Base-by-base conservation (phyloP, 495 filamentous ascomycete genomes). In the Aspergillus cavernicola region DNA sequence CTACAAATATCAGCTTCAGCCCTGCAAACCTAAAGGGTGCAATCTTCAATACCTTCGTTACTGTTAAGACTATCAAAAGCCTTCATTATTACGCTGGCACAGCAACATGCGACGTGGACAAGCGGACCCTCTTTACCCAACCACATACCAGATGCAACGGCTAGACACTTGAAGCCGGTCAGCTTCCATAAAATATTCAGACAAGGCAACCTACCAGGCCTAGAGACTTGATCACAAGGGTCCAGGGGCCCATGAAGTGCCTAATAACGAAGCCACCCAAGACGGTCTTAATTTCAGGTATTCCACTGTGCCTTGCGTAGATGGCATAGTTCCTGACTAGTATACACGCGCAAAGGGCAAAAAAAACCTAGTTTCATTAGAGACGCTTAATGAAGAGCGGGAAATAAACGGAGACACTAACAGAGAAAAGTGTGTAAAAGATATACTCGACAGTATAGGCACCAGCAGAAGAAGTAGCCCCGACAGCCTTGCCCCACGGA, bases 61-160 rank as follows among this genome's bases (percentile, higher is more conserved):
- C 80, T 80, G 47, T 88, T 88, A 24, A 98, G 83, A 58, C 80
- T 86, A 4, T 82, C 76, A 55, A 95, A 97, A 40, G 90, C 71
- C 65, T 93, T 96, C 84, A 95, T 95, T 52, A 97, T 88, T 6
- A 97, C 73, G 65, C 95, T 97, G 23, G 95, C 92, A 65, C 90
- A 97, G 66, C 93, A 98, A 67, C 93, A 98, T 49, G 95, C 92
- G 35, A 98, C 95, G 69, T 98, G 93, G 0, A 98, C 95, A 29
- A 98, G 74, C 8, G 93, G 93, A 4, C 93, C 93, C 77, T 98
- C 93, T 66, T 98, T 98, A 16, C 93, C 93, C n/a, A 98, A 70
- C 93, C 93, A 98, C 71, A 98, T 80, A 12, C 93, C 95, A 16
- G 93, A 97, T 56, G 90, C 90, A 57, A 97, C 95, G 22, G 93